phyloP scores from a whole-genome alignment of 352 stramenopile genomes.

The Phytophthora crassamura region DNA sequence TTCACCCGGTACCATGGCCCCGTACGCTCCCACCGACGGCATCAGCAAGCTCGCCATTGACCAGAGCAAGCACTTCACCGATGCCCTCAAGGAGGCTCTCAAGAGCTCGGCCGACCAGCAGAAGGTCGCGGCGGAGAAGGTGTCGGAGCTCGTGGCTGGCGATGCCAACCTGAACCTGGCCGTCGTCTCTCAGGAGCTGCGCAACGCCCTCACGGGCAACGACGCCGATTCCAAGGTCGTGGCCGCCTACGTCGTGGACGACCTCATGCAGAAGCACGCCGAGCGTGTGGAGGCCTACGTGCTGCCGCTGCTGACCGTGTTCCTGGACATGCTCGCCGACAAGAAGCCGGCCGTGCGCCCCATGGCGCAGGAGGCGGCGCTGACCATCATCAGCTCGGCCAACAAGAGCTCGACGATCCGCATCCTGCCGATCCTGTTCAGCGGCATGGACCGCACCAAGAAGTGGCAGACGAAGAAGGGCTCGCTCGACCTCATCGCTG shows the following conservation, averaged over 20 bases:
- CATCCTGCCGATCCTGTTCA: conserved; percentile 93
- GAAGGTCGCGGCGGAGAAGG: conserved; percentile 85
- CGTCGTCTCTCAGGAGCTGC: conserved; percentile 74
- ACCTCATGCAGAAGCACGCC: conserved; percentile 88
- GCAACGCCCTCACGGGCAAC: conserved; percentile 57
- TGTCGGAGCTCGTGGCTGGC: conserved; percentile 79
- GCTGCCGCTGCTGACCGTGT: conserved; percentile 63
- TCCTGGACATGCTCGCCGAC: conserved; percentile 86
- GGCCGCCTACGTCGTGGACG: conserved; percentile 76
- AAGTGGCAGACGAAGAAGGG: conserved; percentile 99
- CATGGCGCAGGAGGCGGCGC: conserved; percentile 73
- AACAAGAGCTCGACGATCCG: conserved; percentile 91
- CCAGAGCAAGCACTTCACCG: conserved; percentile 92
- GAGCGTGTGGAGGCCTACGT: conserved; percentile 85
- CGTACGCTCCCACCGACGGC: conserved; percentile 81
- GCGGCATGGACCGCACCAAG: conserved; percentile 76
- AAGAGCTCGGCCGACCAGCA: conserved; percentile 72
- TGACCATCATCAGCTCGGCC: conserved; percentile 80
- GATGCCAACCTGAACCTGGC: conserved; percentile 79
- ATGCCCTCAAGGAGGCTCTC: conserved; percentile 83
- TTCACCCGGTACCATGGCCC: conserved; percentile 70
- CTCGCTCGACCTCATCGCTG: conserved; percentile 93
- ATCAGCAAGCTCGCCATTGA: conserved; percentile 88
- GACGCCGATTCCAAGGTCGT: conserved; percentile 78
- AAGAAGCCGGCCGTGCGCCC: conserved; percentile 82